Evolutionary conservation across 2,329 filamentous ascomycete genomes (phyloP), one percentile per base, ranked within the genome.

Genomic region (Moelleriella libera): DNA sequence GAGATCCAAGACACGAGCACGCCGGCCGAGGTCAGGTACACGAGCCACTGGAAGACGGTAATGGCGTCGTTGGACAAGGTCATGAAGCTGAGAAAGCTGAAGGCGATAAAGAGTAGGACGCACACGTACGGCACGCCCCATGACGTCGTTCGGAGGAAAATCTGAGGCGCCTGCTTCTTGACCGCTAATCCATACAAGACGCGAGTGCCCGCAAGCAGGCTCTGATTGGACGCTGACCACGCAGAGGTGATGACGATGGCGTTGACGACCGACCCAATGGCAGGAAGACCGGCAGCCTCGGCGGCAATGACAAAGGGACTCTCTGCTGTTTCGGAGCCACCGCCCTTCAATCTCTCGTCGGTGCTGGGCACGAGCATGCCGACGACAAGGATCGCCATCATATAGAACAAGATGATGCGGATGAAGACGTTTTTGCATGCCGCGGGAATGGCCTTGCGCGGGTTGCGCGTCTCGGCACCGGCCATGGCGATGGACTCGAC

Each of bases 291-390:
- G 2, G 83, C 84, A 31, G 77, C 74, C 9, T 74, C 70, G 39
- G 82, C 79, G 14, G 83, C 85, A 52, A 88, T 85, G 50, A 89
- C 83, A 56, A 82, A 86, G 9, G 81, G 82, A 59, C 62, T 67
- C 57, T 74, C 68, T 1, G 71, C 70, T 7, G 47, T 45, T 9
- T 14, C 41, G 3, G 74, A 70, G 28, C 61, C 67, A 34, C 68
- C 71, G 32, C 63, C 67, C n/a, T 60, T 60, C 37, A 82, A 67
- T 11, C 67, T 78, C 32, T 75, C 69, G 51, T 77, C 80, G 30
- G 64, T 60, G 32, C 76, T 78, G 44, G 75, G 74, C 39, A 85
- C 71, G 0, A 88, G 70, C 39, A 76, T 76, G 21, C 84, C 82
- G 48, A 84, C 83, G 61, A 86, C 79, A 59, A 87, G 77, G 45